Conservation (phyloP, 139 green algal genomes). For the Parachlorella kessleri region DNA sequence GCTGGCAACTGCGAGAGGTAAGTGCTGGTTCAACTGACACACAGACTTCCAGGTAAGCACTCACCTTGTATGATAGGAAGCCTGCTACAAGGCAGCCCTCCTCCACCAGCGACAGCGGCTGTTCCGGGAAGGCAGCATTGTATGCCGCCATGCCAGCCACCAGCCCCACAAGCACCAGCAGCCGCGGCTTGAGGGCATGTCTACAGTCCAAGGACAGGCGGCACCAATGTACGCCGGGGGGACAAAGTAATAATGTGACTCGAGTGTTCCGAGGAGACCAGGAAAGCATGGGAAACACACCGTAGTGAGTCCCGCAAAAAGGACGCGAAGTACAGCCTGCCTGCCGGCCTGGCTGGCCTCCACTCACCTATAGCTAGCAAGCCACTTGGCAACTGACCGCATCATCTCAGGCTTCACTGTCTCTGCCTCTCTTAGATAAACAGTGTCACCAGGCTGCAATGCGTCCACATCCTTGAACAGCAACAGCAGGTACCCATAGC, state of each 20-base stretch:
- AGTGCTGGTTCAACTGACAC: too few species aligned
- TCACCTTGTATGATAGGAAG: slow-evolving; percentile 70
- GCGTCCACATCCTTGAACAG: slow-evolving; percentile 62
- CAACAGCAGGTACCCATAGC: slow-evolving; percentile 59
- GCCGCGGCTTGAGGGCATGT: slow-evolving; percentile 49
- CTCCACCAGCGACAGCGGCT: slow-evolving; percentile 28
- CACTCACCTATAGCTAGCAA: background rate
- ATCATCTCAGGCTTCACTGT: slow-evolving; percentile 43
- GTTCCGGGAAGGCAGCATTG: slow-evolving; percentile 14
- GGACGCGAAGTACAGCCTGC: too few species aligned
- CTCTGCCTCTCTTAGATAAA: slow-evolving; percentile 57
- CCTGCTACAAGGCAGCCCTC: slow-evolving; percentile 61
- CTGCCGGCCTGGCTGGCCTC: too few species aligned
- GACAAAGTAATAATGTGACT: too few species aligned
- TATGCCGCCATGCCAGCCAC: slow-evolving; percentile 22
- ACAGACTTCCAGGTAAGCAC: too few species aligned
- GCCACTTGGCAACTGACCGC: slow-evolving; percentile 45
- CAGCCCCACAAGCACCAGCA: slow-evolving; percentile 63
- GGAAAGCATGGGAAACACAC: too few species aligned
- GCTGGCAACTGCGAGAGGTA: too few species aligned
- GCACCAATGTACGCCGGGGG: too few species aligned
- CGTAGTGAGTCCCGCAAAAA: background rate
- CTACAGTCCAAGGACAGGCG: too few species aligned
- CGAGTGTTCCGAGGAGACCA: too few species aligned
- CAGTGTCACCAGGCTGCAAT: slow-evolving; percentile 40